Evolutionary conservation across 2,329 filamentous ascomycete genomes (phyloP).

Genomic region (Huntiella abstrusa): DNA sequence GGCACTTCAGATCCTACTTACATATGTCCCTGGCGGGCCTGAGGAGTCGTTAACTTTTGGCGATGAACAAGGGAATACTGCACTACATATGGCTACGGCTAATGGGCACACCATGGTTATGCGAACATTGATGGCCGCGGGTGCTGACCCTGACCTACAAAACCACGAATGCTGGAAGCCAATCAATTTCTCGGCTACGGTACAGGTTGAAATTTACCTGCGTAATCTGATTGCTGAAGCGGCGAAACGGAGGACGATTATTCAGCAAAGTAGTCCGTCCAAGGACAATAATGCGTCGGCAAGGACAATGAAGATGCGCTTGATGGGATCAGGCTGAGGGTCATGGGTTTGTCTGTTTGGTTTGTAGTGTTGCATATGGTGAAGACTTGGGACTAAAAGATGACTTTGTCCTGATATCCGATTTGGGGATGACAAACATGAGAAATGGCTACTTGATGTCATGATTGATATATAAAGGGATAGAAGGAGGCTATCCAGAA

Average conservation of each 20-base stretch:
- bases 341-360: no score
- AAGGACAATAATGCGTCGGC: constrained; percentile 24
- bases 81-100: constrained; percentile 68
- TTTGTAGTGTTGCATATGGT: no score
- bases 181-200: constrained; percentile 63
- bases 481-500: no score
- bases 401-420: no score
- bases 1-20: constrained; percentile 44
- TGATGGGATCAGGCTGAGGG: constrained; percentile 18
- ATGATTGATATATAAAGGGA: no score
- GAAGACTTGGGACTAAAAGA: no score
- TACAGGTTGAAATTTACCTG: constrained; percentile 71
- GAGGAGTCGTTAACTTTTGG: constrained; percentile 33
- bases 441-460: no score
- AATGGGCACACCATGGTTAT: constrained; percentile 64
- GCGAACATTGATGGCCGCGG: constrained; percentile 57
- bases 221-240: constrained; percentile 58
- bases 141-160: constrained; percentile 51
- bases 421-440: no score
- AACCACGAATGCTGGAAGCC: constrained; percentile 72
- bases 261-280: constrained; percentile 22
- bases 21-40: constrained; percentile 37
- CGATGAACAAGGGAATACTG: constrained; percentile 65
- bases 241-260: constrained; percentile 28
- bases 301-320: constrained; percentile 20